Evolutionary conservation across 2,329 filamentous ascomycete species (phyloP).

Genomic region (Trichoderma sp.): DNA sequence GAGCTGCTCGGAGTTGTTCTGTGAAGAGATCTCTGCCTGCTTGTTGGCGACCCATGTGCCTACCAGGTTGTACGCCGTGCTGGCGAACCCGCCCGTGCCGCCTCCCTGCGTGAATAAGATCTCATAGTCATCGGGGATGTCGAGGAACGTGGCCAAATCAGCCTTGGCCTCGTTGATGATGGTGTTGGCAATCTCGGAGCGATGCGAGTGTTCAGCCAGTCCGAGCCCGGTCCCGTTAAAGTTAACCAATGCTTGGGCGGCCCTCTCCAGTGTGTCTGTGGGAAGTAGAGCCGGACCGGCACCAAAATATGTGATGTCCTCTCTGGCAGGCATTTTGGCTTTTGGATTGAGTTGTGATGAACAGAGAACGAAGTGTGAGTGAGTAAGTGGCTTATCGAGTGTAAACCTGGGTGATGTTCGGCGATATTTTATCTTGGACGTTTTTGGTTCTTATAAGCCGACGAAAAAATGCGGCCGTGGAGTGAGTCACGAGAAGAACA

Average conservation of each 20-base stretch:
- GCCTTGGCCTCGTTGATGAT: constrained; percentile 79
- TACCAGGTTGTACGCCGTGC: not conserved
- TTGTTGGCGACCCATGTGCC: not conserved
- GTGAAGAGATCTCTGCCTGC: not conserved
- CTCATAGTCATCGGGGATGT: constrained; percentile 84
- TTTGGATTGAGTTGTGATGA: not conserved
- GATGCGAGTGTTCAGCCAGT: constrained; percentile 80
- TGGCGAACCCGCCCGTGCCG: constrained; percentile 73
- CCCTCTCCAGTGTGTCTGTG: constrained; percentile 73
- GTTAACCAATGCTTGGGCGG: constrained; percentile 75
- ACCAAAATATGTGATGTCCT: constrained; percentile 81
- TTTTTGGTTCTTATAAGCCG: not conserved
- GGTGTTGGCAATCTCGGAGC: constrained; percentile 71
- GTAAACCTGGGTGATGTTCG: not conserved
- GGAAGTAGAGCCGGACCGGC: constrained; percentile 87
- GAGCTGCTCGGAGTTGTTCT: constrained; percentile 34
- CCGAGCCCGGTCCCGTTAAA: constrained; percentile 75
- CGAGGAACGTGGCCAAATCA: constrained; percentile 68
- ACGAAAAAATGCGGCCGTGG: not conserved
- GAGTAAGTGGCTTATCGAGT: not conserved
- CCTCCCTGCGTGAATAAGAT: constrained; percentile 85
- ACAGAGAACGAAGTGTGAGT: not conserved
- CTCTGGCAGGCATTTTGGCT: constrained; percentile 63
- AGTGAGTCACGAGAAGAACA: not conserved
- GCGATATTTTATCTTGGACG: not conserved